Base-by-base conservation (phyloP, 2,329 filamentous ascomycete genomes). In the Xylaria sp. region DNA sequence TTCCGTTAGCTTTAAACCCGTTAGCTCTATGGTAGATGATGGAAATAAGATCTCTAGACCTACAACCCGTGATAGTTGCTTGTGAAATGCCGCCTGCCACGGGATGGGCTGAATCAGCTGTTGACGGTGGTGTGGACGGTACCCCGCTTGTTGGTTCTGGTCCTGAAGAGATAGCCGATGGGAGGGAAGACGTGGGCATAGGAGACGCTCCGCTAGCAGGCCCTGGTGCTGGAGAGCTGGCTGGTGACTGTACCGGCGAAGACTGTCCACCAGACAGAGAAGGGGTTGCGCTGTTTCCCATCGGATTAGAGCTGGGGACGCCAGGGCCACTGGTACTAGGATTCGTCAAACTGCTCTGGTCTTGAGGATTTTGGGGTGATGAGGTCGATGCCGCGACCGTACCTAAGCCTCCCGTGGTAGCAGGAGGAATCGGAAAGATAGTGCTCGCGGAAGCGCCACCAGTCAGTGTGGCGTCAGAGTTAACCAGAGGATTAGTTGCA, bases 31-130 rank as follows among this genome's bases (percentile, higher is more conserved):
- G 11, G 1, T 39, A 32, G 7, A 24, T 1, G 48, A 34, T 53
- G 17, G 30, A 48, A 47, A 51, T 7, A n/a, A 6, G 36, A 19
- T 47, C 21, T 19, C 45, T 9, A 24, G 32, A 69, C 74, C 65
- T 67, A 75, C 75, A 50, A 12, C 70, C 61, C 24, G 64, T 69
- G 56, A 45, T 19, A 32, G 62, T 68, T 21, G 65, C 65, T 50
- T 48, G 36, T 32, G 62, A 58, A 50, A 48, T 36, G 6, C 48
- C 27, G 51, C 58, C 66, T 45, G 47, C 54, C 17, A 57, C 61
- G 30, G 68, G 55, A 4, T 63, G 69, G 17, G 42, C 45, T 30
- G 68, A 64, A 30, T n/a, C 30, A 2, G 54, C 58, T 11, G 51
- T 47, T 24, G 65, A 42, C 61, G 54, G 17, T 4, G 42, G 12